Base-by-base conservation (phyloP, 169 alveolate genomes). In the Eimeria nieschulzi region DNA sequence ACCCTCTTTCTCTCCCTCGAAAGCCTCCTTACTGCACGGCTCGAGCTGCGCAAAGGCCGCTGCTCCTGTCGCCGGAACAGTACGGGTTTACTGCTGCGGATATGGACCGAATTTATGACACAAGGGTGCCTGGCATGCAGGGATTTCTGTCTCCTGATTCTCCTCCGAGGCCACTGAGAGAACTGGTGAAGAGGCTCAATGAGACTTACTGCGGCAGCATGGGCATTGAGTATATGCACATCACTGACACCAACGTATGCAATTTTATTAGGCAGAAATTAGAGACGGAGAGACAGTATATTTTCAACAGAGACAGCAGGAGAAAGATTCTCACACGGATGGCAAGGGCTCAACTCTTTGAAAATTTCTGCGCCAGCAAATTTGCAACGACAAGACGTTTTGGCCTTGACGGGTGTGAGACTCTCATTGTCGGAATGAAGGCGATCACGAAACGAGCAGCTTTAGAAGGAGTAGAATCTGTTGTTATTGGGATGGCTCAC, bases 401-500 rank as follows among this genome's bases (percentile, higher is more conserved):
- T 91, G 99, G 99, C 5, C 88, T 97, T 21, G 99, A 98, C 92
- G 99, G 99, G 21, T 96, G 97, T 55, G 98, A 97, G 91, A 93
- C 97, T n/a, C 33, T 96, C 51, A 95, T 97, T 23, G 96, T 97
- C 9, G 97, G 98, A 21, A 83, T 97, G 94, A 97, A 97, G 90
- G 94, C 95, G 2, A 54, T 95, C 53, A 88, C 83, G 59, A 93
- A 75, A 53, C 83, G 82, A 59, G 95, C 96, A 5, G 94, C 88
- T 23, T 85, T 92, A 54, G 83, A 90, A 75, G 97, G 98, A 8
- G 97, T 95, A 12, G 97, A 97, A 76, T 92, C 97, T 63, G 95
- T 97, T 23, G 95, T 97, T 53, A 95, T 98, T 95, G 98, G 99
- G 51, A 98, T 98, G 99, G 97, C 99, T n/a, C 99, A 98, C 94